These are phyloP conservation scores for Curvularia lunata DNA, from an alignment of 2,329 filamentous ascomycete genomes.

Conservation along the genomic window DNA sequence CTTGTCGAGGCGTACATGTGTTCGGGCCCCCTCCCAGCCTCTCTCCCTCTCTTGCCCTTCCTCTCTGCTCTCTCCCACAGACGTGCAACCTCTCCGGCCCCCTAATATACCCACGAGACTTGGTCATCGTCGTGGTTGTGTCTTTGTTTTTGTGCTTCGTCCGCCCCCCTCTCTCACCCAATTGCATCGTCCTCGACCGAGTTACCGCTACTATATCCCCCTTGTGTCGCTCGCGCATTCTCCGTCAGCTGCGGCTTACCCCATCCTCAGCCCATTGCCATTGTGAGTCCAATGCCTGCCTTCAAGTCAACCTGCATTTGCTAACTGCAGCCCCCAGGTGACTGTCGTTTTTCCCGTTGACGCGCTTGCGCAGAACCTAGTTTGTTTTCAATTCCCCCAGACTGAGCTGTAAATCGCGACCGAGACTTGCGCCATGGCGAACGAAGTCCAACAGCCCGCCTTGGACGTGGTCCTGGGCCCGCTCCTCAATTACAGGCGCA, in stretches of 20 bases:
- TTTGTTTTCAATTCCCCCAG: background rate
- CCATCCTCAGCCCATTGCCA: slow-evolving; percentile 21
- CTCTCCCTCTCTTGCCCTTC: background rate
- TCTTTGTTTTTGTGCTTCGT: background rate
- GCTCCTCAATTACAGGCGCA: slow-evolving; percentile 77
- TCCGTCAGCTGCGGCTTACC: slow-evolving; percentile 9
- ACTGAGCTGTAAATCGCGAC: slow-evolving; percentile 4
- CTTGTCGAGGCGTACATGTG: slow-evolving; percentile 3
- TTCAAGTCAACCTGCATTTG: slow-evolving; percentile 9
- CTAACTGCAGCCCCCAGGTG: slow-evolving; percentile 19
- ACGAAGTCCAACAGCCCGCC: background rate
- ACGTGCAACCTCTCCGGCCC: background rate
- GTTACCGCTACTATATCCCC: slow-evolving; percentile 6
- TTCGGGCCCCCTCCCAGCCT: slow-evolving; percentile 10
- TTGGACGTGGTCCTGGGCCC: slow-evolving; percentile 73
- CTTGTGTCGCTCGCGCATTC: slow-evolving; percentile 10
- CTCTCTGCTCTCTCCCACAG: slow-evolving; percentile 1
- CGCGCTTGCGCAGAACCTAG: slow-evolving; percentile 2
- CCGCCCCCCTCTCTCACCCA: background rate
- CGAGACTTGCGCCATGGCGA: slow-evolving; percentile 9
- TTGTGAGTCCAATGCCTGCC: slow-evolving; percentile 18
- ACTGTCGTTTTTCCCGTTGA: slow-evolving; percentile 3
- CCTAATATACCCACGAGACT: background rate
- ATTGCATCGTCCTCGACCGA: slow-evolving; percentile 4
- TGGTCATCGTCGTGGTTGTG: background rate